phyloP scores from a whole-genome alignment of 2,329 filamentous ascomycete genomes.

The Pseudogymnoascus sp. region DNA sequence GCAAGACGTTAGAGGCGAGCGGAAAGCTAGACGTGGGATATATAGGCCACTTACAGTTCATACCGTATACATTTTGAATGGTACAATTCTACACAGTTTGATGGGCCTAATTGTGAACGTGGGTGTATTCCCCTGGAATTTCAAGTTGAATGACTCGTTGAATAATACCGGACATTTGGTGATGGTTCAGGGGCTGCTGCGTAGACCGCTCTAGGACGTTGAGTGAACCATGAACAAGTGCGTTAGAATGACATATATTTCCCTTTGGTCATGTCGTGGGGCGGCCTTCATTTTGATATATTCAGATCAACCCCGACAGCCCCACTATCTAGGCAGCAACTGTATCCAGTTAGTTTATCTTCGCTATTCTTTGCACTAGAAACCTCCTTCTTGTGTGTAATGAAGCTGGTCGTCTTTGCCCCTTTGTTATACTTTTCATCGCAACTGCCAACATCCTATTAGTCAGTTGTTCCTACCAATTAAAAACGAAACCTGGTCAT shows the following conservation, averaged over 20 bases:
- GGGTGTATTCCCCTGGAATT: constrained; percentile 18
- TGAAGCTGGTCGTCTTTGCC: background rate
- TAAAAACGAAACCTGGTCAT: background rate
- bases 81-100: background rate
- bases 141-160: constrained; percentile 42
- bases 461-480: background rate
- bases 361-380: background rate
- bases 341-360: background rate
- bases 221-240: constrained; percentile 49
- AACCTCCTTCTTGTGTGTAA: background rate
- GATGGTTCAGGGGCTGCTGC: constrained; percentile 41
- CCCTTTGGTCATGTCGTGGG: too few species aligned
- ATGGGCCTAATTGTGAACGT: background rate
- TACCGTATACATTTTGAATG: background rate
- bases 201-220: constrained; percentile 39
- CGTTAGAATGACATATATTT: constrained; percentile 28
- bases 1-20: background rate
- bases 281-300: too few species aligned
- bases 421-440: background rate
- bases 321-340: background rate
- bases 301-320: too few species aligned
- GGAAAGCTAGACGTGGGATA: background rate
- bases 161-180: constrained; percentile 46
- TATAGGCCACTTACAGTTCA: background rate
- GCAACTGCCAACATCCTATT: background rate